Evolutionary conservation across 192 early-diverging fungal genomes (phyloP).

Genomic region (Ambispora gerdemannii): DNA sequence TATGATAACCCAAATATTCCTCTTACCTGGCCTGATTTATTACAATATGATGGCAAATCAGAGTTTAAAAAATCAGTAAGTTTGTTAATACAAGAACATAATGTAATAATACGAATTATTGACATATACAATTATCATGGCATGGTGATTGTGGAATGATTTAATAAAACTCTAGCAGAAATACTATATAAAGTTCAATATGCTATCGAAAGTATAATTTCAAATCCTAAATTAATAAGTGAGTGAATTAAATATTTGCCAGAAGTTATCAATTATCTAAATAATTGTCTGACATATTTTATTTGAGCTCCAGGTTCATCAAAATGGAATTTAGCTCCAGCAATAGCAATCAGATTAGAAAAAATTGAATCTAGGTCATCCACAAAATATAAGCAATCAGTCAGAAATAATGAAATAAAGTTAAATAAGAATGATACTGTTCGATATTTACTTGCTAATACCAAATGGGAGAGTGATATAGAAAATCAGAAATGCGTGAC

Average conservation of each 20-base stretch:
- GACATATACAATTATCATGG: neutral
- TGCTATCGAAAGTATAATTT: neutral
- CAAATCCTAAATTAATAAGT: slow-evolving; percentile 8
- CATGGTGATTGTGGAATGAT: neutral
- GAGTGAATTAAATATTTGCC: slow-evolving; percentile 4
- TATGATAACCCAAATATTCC: neutral
- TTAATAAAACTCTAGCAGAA: slow-evolving; percentile 16
- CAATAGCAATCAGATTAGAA: slow-evolving; percentile 2
- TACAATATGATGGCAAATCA: neutral
- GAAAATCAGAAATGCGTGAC: neutral
- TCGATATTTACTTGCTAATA: slow-evolving; percentile 7
- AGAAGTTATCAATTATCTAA: slow-evolving; percentile 1
- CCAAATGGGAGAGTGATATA: slow-evolving; percentile 1
- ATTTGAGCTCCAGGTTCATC: slow-evolving; percentile 1
- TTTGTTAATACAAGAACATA: slow-evolving; percentile 8
- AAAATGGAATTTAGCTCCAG: neutral
- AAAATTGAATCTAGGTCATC: slow-evolving; percentile 5
- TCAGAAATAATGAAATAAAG: neutral
- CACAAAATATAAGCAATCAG: neutral
- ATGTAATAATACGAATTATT: slow-evolving; percentile 6
- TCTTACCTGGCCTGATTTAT: neutral
- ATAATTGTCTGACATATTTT: neutral
- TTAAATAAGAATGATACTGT: neutral
- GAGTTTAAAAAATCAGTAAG: neutral
- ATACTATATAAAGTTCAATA: slow-evolving; percentile 16